Evolutionary conservation across 108 stramenopile genomes (phyloP).

Genomic region (Hondaea fermentalgiana): DNA sequence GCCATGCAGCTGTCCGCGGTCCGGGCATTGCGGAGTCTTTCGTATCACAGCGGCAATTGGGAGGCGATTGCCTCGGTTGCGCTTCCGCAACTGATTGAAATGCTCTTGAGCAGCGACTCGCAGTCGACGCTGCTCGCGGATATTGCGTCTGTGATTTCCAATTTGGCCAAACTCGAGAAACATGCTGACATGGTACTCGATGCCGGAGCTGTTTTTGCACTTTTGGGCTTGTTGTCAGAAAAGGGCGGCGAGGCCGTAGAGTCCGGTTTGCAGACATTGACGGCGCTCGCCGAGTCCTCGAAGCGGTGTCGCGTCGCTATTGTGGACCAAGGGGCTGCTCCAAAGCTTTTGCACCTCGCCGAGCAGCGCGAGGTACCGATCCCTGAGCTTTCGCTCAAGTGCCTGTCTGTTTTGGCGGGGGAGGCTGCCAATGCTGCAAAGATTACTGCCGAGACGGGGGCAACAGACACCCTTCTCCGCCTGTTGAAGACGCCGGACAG

Average conservation of each 20-base stretch:
- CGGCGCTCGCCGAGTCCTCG: neutral
- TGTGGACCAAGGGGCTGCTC: neutral
- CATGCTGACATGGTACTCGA: neutral
- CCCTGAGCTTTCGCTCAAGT: neutral
- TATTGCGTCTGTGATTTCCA: neutral
- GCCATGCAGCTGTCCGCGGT: neutral
- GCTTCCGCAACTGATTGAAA: slow-evolving; percentile 7
- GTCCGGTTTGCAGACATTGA: neutral
- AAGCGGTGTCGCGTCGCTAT: slow-evolving; percentile 7
- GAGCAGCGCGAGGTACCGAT: neutral
- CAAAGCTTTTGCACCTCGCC: neutral
- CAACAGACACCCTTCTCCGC: neutral
- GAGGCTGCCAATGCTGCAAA: neutral
- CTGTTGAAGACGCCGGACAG: neutral
- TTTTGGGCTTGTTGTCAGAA: neutral
- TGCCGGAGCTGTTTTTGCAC: neutral
- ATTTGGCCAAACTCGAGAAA: neutral
- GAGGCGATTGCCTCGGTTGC: neutral
- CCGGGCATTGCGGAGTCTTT: neutral
- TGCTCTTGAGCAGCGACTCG: neutral
- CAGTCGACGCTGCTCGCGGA: neutral
- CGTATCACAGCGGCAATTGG: neutral
- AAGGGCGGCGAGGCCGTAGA: neutral
- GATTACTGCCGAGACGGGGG: slow-evolving; percentile 7
- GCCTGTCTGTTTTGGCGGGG: neutral